phyloP scores from a whole-genome alignment of 257 asterid species.

The Lavandula angustifolia region DNA sequence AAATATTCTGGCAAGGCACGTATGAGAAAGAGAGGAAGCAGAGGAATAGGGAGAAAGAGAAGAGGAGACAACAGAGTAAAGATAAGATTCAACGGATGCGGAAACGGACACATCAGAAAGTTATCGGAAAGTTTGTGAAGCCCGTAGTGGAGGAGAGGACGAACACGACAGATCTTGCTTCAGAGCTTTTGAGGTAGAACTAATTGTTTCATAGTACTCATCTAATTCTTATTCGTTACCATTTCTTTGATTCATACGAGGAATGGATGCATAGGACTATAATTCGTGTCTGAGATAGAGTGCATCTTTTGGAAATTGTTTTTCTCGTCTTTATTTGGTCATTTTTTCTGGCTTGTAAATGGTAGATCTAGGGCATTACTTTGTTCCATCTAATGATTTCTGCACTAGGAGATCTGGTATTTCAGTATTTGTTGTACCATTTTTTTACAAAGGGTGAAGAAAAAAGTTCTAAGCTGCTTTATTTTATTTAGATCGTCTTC shows the following conservation, averaged over 20 bases:
- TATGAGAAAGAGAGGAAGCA: constrained; percentile 63
- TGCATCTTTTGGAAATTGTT: constrained; percentile 27
- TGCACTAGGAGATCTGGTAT: constrained; percentile 12
- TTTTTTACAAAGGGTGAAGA: not conserved
- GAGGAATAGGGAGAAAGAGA: constrained; percentile 68
- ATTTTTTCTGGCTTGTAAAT: constrained; percentile 33
- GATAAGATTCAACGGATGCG: constrained; percentile 75
- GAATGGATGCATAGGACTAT: constrained; percentile 35
- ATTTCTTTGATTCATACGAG: constrained; percentile 29
- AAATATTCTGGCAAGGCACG: constrained; percentile 79
- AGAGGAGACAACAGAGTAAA: constrained; percentile 62
- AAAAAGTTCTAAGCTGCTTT: not conserved
- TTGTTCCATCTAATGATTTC: constrained; percentile 5
- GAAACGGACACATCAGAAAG: constrained; percentile 69
- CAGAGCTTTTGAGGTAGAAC: constrained; percentile 41
- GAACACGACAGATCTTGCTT: constrained; percentile 42
- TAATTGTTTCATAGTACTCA: constrained; percentile 8
- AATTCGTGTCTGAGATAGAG: constrained; percentile 24
- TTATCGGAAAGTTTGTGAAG: constrained; percentile 78
- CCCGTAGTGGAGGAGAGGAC: constrained; percentile 59
- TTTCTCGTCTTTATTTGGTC: not conserved
- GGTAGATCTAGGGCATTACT: constrained; percentile 29
- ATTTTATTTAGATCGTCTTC: not conserved
- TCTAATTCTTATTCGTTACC: constrained; percentile 27
- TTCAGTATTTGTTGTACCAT: constrained; percentile 12